Evolutionary conservation across 495 filamentous ascomycete species (phyloP).

Genomic region (Cryomyces minteri): DNA sequence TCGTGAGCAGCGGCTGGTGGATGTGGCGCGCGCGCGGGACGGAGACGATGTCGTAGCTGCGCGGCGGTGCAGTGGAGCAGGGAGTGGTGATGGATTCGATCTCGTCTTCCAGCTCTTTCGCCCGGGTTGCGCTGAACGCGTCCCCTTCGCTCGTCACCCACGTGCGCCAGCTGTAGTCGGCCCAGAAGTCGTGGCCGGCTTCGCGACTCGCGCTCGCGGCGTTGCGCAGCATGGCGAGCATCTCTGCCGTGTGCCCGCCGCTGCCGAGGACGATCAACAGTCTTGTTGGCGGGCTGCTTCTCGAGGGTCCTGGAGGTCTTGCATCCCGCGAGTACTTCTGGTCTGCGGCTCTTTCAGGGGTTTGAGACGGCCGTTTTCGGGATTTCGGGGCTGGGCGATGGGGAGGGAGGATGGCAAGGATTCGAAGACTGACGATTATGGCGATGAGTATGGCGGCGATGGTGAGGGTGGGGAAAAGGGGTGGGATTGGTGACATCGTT

Average conservation of each 20-base stretch:
- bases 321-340: no score
- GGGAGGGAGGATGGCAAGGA: constrained; percentile 29
- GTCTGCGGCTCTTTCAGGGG: no score
- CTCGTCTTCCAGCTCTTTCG: constrained; percentile 19
- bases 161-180: constrained; percentile 48
- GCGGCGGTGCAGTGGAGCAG: constrained; percentile 10
- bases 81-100: constrained; percentile 2
- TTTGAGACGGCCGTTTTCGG: constrained; percentile 12
- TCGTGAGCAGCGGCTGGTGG: constrained; percentile 56
- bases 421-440: constrained; percentile 21
- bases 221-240: constrained; percentile 58
- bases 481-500: no score
- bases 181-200: no score
- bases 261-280: constrained; percentile 74
- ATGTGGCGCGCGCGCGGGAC: constrained; percentile 57
- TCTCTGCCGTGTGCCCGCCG: constrained; percentile 88
- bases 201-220: no score
- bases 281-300: constrained; percentile 34
- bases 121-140: constrained; percentile 47
- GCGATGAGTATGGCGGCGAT: constrained; percentile 9
- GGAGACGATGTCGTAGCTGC: constrained; percentile 33
- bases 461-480: no score
- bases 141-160: constrained; percentile 72
- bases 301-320: no score
- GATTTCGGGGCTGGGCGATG: constrained; percentile 5